Percentiles rank a stretch among this genome's conserved stretches.
These are phyloP conservation scores for Leucocoprinus sp. DNA, from an alignment of 768 basidiomycete species.

Conservation along the genomic window DNA sequence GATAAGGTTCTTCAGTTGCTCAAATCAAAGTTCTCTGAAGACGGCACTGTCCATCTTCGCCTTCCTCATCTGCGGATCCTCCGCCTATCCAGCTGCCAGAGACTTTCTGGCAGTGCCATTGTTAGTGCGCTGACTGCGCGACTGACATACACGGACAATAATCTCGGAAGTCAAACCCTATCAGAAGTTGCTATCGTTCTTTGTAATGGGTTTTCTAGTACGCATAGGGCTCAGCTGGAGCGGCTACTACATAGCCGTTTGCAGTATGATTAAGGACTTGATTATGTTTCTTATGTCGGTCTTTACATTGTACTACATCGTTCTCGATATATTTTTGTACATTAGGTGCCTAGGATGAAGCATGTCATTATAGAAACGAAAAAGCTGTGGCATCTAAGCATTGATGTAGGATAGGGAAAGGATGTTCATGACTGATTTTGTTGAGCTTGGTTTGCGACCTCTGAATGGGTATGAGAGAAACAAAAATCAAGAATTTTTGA, in stretches of 20 bases:
- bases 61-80: constrained; percentile 48
- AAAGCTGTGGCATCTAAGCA: no score
- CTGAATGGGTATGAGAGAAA: constrained; percentile 16
- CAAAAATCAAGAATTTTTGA: not conserved
- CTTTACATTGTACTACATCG: not conserved
- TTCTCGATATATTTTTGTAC: constrained; percentile 5
- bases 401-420: no score
- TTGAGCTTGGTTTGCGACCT: constrained; percentile 32
- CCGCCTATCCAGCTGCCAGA: constrained; percentile 53
- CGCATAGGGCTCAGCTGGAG: constrained; percentile 1
- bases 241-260: constrained; percentile 8
- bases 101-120: constrained; percentile 50
- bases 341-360: not conserved
- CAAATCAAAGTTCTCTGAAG: constrained; percentile 26
- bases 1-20: constrained; percentile 59
- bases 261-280: not conserved
- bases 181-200: constrained; percentile 29
- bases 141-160: constrained; percentile 29
- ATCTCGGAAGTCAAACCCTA: constrained; percentile 18
- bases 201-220: constrained; percentile 27
- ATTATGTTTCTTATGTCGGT: not conserved
- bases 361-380: no score
- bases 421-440: constrained; percentile 27
- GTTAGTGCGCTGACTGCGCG: constrained; percentile 45
- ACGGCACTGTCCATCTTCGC: constrained; percentile 28